Base-by-base conservation (phyloP, 345 rosid genomes). In the Firmiana major region DNA sequence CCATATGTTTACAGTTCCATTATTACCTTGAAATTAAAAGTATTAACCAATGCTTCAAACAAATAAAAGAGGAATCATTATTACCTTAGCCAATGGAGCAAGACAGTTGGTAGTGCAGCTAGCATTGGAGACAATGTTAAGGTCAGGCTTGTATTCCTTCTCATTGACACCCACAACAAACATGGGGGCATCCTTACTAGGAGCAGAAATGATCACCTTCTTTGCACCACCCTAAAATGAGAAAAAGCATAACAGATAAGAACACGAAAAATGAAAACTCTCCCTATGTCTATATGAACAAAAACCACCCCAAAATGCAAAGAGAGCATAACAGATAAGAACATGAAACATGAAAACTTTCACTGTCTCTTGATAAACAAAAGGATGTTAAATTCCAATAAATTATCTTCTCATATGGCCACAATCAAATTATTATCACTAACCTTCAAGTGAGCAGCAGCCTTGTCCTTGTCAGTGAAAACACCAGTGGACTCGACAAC, bases 101-200 rank as follows among this genome's bases (percentile, higher is more conserved):
- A 90, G 91, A 75, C 93, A 90, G 84, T 90, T 90, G 72, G 93
- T 90, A 8, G 93, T 90, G 90, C 91, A 90, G 83, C 93, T 90
- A 75, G 91, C 93, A 65, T 90, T 90, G 77, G 91, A 88, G 63
- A 88, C 89, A 62, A 90, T 79, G 59, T 80, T 6, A 22, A 90
- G 86, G 53, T 87, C 89, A n/a, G 87, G 17, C 66, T 84, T 84
- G 86, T 88, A 88, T 7, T 85, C 88, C 73, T 88, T 85, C 83
- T 88, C 89, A 46, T 90, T 90, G 75, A 90, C 91, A 79, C 93
- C 93, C 16, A 90, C 86, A 78, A 88, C 93, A 79, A 90, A 90
- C 93, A 90, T 90, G 63, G 93, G 93, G 54, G 93, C 93, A 78
- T 88, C 90, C 81, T 85, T 85, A 60, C 91, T 90, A 3, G 88